Percentiles rank a stretch among this genome's conserved stretches.
Conservation (phyloP, 495 filamentous ascomycete genomes). For the Podospora australis region DNA sequence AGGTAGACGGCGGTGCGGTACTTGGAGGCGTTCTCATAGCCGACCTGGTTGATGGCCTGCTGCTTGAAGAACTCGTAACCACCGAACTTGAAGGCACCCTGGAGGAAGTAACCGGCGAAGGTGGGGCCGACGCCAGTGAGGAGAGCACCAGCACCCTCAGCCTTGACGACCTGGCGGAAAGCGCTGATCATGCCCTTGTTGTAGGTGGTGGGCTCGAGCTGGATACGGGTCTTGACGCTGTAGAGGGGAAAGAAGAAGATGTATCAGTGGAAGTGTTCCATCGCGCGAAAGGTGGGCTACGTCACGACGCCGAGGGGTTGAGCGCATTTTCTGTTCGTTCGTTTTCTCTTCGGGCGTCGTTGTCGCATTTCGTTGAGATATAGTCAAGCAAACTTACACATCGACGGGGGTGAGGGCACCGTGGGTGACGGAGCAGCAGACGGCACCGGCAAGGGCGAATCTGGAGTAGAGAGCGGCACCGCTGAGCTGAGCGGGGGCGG, state of each 20-base stretch:
- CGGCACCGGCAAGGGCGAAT: conserved; percentile 87
- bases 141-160: conserved; percentile 82
- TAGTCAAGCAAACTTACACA: conserved; percentile 72
- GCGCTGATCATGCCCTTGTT: conserved; percentile 85
- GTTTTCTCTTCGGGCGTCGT: neutral
- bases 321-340: neutral
- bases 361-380: too few species aligned
- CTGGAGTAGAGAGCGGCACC: conserved; percentile 62
- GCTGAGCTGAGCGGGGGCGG: conserved; percentile 28
- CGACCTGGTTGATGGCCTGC: conserved; percentile 76
- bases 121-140: conserved; percentile 84
- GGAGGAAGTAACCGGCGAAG: conserved; percentile 87
- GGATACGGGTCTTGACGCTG: conserved; percentile 93
- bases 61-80: conserved; percentile 96
- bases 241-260: conserved; percentile 6
- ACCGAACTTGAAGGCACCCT: conserved; percentile 92
- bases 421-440: conserved; percentile 94
- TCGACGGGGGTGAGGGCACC: conserved; percentile 88
- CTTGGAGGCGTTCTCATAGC: conserved; percentile 71
- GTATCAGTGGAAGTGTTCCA: too few species aligned
- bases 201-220: conserved; percentile 85
- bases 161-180: conserved; percentile 75
- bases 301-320: neutral
- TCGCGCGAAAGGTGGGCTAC: too few species aligned
- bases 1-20: conserved; percentile 89